Conservation (phyloP, 305 asterid species). For the Andrographis paniculata region DNA sequence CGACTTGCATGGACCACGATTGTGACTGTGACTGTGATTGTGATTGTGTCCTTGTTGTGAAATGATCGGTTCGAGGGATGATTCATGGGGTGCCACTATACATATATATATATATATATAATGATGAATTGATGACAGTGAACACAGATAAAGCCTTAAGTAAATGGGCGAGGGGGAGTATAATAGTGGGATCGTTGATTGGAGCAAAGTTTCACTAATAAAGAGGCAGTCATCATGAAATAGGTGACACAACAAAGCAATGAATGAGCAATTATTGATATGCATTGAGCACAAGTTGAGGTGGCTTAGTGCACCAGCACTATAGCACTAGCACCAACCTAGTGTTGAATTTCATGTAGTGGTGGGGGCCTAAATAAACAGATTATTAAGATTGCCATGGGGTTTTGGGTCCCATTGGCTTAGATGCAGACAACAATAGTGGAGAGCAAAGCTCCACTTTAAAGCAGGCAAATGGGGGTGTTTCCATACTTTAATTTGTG, state of each 20-base stretch:
- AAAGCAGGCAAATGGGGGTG: background rate
- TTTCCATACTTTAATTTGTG: background rate
- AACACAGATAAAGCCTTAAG: background rate
- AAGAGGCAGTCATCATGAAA: background rate
- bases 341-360: too few relatives aligned
- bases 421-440: background rate
- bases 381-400: background rate
- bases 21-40: background rate
- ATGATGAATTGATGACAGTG: background rate
- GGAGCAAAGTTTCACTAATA: too few relatives aligned
- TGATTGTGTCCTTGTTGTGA: background rate
- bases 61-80: background rate
- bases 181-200: background rate
- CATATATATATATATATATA: too few relatives aligned
- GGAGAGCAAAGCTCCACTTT: background rate
- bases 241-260: background rate
- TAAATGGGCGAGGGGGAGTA: background rate
- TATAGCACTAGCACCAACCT: too few relatives aligned
- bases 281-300: background rate
- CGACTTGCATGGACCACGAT: background rate
- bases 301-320: background rate
- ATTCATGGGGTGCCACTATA: background rate
- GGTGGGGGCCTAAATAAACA: too few relatives aligned
- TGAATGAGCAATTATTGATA: background rate
- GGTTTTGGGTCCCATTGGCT: background rate